phyloP scores from a whole-genome alignment of 2,329 filamentous ascomycete genomes.

The Pyricularia grisea region DNA sequence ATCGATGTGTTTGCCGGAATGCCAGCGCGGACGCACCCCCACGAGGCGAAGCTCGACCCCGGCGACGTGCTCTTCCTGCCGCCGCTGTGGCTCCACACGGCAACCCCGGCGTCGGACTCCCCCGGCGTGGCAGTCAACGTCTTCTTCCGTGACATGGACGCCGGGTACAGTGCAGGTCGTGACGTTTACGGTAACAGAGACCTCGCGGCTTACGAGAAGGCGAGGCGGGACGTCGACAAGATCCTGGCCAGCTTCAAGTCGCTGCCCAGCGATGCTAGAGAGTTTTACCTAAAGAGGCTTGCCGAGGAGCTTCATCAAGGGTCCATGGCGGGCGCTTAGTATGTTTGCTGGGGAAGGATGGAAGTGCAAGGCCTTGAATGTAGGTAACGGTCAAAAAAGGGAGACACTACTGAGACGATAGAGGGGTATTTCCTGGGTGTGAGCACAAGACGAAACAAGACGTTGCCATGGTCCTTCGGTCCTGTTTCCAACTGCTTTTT shows the following conservation, averaged over 20 bases:
- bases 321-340: constrained; percentile 1
- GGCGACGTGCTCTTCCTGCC: constrained; percentile 78
- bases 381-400: neutral
- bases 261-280: constrained; percentile 55
- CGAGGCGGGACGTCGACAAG: constrained; percentile 59
- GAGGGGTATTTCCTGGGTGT: neutral
- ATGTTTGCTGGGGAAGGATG: neutral
- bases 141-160: constrained; percentile 68
- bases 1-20: constrained; percentile 57
- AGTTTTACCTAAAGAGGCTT: constrained; percentile 67
- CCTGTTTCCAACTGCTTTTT: neutral
- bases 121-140: constrained; percentile 78
- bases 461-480: neutral
- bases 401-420: neutral
- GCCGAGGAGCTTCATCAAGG: constrained; percentile 50
- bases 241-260: constrained; percentile 54
- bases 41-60: constrained; percentile 55
- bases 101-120: constrained; percentile 40
- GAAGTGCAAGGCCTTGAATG: neutral
- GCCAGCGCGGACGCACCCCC: constrained; percentile 44
- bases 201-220: constrained; percentile 74
- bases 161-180: constrained; percentile 60
- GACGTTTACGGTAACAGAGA: constrained; percentile 89
- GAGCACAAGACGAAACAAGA: neutral
- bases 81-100: constrained; percentile 76